A percentile compares a stretch with the other conserved stretches of the same genome.
These are phyloP conservation scores for Gaeumannomyces sp. DNA, from an alignment of 2,329 filamentous ascomycete genomes.

Conservation along the genomic window DNA sequence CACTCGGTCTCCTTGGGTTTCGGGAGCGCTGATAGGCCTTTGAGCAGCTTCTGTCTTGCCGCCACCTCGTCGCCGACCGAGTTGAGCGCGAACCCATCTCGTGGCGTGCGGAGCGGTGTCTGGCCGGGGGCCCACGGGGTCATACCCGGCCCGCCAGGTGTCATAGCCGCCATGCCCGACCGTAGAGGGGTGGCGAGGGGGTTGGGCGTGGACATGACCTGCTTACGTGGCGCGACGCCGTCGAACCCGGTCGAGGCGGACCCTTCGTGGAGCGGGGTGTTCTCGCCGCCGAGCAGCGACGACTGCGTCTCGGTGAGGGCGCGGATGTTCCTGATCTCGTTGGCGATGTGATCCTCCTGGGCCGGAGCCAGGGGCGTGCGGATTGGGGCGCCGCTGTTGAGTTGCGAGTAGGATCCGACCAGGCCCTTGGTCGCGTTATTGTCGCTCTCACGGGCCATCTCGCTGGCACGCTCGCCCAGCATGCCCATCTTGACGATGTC, in stretches of 20 bases:
- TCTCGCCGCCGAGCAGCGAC: constrained; percentile 86
- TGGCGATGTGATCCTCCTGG: constrained; percentile 92
- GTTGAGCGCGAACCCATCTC: constrained; percentile 84
- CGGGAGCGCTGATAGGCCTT: constrained; percentile 73
- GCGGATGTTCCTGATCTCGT: constrained; percentile 90
- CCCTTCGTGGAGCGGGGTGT: constrained; percentile 80
- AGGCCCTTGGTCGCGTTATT: constrained; percentile 81
- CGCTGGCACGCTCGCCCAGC: constrained; percentile 78
- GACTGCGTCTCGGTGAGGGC: constrained; percentile 92
- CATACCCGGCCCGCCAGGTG: constrained; percentile 64
- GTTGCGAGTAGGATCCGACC: constrained; percentile 69
- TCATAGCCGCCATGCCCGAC: constrained; percentile 56
- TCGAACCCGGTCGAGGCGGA: constrained; percentile 81
- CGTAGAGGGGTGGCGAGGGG: constrained; percentile 87
- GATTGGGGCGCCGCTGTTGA: constrained; percentile 79
- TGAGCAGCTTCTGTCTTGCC: constrained; percentile 60
- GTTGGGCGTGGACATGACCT: constrained; percentile 85
- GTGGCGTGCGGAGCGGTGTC: constrained; percentile 80
- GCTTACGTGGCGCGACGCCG: constrained; percentile 71
- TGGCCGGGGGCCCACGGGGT: constrained; percentile 63
- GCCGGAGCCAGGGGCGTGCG: constrained; percentile 86
- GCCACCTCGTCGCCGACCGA: constrained; percentile 59
- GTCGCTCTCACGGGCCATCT: constrained; percentile 68
- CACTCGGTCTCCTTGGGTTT: constrained; percentile 91
- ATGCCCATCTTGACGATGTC: constrained; percentile 99